Evolutionary conservation across 164 flowering plant genomes (phyloP), one percentile per base, ranked within the genome.

Genomic region (Piper betle): DNA sequence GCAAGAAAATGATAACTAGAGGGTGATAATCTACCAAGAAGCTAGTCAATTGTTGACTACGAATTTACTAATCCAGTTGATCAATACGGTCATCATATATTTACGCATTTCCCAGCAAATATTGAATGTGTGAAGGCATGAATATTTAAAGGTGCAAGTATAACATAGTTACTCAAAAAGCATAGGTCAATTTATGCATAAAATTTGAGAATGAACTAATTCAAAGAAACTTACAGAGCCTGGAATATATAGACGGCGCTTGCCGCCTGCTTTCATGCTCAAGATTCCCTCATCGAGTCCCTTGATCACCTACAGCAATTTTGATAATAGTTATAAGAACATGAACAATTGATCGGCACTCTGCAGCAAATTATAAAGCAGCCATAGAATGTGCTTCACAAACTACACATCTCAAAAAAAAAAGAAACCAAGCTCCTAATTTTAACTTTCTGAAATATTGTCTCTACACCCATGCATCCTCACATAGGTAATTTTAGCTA

Each of bases 221-320:
- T 15, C 15, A 46, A 48, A 48, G 13, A 41, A 16, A 64, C 92
- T 81, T 81, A 92, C 98, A 5, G 87, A 60, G 77, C 98, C 98
- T 6, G 97, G 98, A 62, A 93, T 84, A 72, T 81, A 93, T 37
- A 92, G 82, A 50, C 97, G 78, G 6, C 96, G 91, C 72, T 80
- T 82, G 50, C 98, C 98, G 61, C 98, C 98, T 53, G 68, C 61
- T 80, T 84, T 89, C 98, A 92, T 92, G 77, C 76, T 82, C 60
- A 89, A 67, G 46, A 89, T 77, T 19, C 98, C 98, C 77, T 93
- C 97, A 76, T 93, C 98, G 63, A 93, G 93, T 69, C 98, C 98
- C 74, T 86, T 89, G 74, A 92, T 78, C 57, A 92, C 98, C 98
- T 88, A 72, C 61, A 66, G 66, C 66, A 71, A 68, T 48, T 68